Evolutionary conservation across 805 yeast species (phyloP), one percentile per base, ranked within the genome.

Genomic region (Saccharomycopsis fermentans): DNA sequence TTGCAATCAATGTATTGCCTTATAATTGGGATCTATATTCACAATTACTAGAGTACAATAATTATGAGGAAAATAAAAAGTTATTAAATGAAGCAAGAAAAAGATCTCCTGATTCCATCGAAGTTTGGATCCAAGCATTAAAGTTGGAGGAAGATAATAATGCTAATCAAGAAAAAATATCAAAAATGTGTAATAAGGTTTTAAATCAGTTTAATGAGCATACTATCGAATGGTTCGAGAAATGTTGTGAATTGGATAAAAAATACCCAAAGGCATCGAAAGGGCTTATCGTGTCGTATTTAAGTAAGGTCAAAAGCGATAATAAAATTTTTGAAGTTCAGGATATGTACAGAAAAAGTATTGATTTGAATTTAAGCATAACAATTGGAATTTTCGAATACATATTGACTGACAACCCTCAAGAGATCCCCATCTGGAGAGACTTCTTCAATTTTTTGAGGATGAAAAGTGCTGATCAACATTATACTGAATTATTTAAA

Each of bases 1-100:
- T 84, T 57, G 92, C 96, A 0, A 76, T 84, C 0, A 87, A 84
- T 61, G 68, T 89, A 26, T 76, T 88, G 21, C 90, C 96, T 0
- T 59, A 70, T 1, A 79, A 86, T 37, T 77, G 86, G 65, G 79
- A 77, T 1, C 72, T 91, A 52, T 87, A 96, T 95, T 67, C 81
- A 9, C 74, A 77, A 1, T 69, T 85, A 40, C 77, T 86, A 6
- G 73, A 76, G 24, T 58, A 81, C 12, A 66, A 69, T 34, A 65
- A 66, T 29, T 19, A n/a, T 24, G 72, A 71, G 57, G 66, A 68
- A 2, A 73, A 75, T 59, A 80, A 80, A 62, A 66, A 70, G 19
- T 72, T 81, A 0, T 70, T 90, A 35, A 82, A 82, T 63, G 70
- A 67, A 32, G 95, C 95, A 0, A 73, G 91, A 62, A 81, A 81